Conservation (phyloP, 129 eudicot genomes). For the Saussurea involucrata region DNA sequence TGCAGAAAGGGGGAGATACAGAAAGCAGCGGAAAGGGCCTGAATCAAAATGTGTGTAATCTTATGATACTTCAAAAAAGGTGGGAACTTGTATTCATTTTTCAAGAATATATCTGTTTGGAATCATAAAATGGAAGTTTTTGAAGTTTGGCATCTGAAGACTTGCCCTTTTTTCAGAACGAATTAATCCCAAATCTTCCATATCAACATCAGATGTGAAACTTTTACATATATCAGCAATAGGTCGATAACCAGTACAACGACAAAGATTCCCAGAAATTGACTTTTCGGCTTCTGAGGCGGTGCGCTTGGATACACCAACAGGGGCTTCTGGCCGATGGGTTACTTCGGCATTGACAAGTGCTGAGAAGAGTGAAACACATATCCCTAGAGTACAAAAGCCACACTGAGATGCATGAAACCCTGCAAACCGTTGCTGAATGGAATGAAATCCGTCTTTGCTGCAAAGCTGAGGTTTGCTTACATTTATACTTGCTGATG, state of each 20-base stretch:
- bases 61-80: slow-evolving; percentile 33
- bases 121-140: slow-evolving; percentile 57
- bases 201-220: slow-evolving; percentile 80
- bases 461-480: too few relatives aligned
- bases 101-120: slow-evolving; percentile 46
- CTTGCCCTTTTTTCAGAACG: slow-evolving; percentile 71
- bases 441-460: slow-evolving; percentile 88
- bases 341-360: slow-evolving; percentile 64
- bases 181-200: slow-evolving; percentile 81
- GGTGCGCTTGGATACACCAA: slow-evolving; percentile 68
- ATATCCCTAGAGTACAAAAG: slow-evolving; percentile 95
- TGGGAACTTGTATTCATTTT: slow-evolving; percentile 30
- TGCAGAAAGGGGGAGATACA: too few relatives aligned
- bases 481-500: too few relatives aligned
- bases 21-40: too few relatives aligned
- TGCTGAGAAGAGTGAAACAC: slow-evolving; percentile 83
- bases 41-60: too few relatives aligned
- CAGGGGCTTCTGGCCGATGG: slow-evolving; percentile 40
- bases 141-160: slow-evolving; percentile 39
- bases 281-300: slow-evolving; percentile 80
- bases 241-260: slow-evolving; percentile 97
- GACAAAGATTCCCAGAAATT: slow-evolving; percentile 78
- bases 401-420: slow-evolving; percentile 98
- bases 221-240: slow-evolving; percentile 94
- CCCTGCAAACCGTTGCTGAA: slow-evolving; percentile 81